Base-by-base conservation (phyloP, 2,329 filamentous ascomycete species). In the Diaporthe ampelina region DNA sequence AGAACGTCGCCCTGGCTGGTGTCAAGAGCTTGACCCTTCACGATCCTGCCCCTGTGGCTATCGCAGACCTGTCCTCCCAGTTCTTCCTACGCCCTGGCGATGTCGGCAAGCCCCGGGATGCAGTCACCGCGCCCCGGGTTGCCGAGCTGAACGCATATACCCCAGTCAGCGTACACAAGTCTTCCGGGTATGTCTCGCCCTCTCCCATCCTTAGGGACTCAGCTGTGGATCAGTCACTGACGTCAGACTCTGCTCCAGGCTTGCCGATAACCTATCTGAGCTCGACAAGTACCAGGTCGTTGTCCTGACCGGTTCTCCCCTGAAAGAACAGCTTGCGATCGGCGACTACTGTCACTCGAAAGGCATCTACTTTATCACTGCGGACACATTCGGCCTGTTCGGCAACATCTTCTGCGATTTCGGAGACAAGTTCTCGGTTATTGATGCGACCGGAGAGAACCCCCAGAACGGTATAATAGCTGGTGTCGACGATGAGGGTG, bases 361-460 rank as follows among this genome's bases (percentile, higher is more conserved):
- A 83, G 94, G 94, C 76, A 98, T 99, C 78, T 98, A 94, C 82
- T 86, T 99, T 52, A 92, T 98, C 67, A 91, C 95, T 73, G 91
- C 94, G 9, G 95, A 98, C 81, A 97, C 94, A 0, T 98, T 94
- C 80, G 97, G 97, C 77, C 89, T 99, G 43, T 99, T 99, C 81
- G 97, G 97, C 68, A 94, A 93, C 77, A 94, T 99, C 78, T 99
- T 99, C 86, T 98, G 95, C 80, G 97, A 99, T 81, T 99, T 99
- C 81, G 97, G 97, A 78, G 92, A 96, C 81, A 94, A 97, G 80
- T 99, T 99, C 84, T 95, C 94, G 7, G 91, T 97, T 72, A 92
- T 95, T 77, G 97, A 99, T 81, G 87, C 95, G 5, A 98, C 94
- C 19, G 97, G 97, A 79, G 97, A 99, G 85, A 94, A 94, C 76